Conservation (phyloP, 768 basidiomycete genomes). For the Hericium alpestre region DNA sequence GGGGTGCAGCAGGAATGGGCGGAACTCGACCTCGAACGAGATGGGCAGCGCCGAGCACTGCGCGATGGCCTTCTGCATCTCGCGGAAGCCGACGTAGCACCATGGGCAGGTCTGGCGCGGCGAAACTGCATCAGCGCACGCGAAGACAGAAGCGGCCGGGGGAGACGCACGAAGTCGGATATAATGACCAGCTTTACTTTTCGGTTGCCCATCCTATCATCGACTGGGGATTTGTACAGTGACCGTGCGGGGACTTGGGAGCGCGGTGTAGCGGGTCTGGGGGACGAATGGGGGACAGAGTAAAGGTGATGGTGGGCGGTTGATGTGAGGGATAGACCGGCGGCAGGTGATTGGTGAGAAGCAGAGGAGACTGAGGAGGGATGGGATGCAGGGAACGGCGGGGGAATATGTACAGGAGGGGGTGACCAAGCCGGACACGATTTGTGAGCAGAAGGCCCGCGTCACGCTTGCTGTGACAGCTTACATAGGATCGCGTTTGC, state of each 20-base stretch:
- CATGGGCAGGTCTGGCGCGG: conserved; percentile 26
- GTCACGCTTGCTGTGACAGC: background rate
- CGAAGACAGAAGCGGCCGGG: background rate
- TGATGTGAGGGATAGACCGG: background rate
- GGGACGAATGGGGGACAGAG: no score
- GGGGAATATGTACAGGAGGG: background rate
- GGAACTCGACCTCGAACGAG: conserved; percentile 32
- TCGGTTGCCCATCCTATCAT: conserved; percentile 9
- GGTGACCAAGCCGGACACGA: background rate
- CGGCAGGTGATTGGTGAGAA: background rate
- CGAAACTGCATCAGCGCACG: conserved; percentile 4
- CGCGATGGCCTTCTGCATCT: conserved; percentile 28
- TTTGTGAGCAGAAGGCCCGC: background rate
- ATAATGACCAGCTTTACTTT: conserved; percentile 15
- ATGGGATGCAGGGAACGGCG: background rate
- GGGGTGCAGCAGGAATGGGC: conserved; percentile 36
- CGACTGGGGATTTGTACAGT: background rate
- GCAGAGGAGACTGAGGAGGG: background rate
- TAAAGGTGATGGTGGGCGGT: no score
- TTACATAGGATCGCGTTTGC: background rate
- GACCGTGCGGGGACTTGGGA: no score
- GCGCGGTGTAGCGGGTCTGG: no score
- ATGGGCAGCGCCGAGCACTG: conserved; percentile 21
- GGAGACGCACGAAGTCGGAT: conserved; percentile 25
- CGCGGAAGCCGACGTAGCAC: conserved; percentile 33